Base-by-base conservation (phyloP, 2,329 filamentous ascomycete species). In the Phialemonium atrogriseum region DNA sequence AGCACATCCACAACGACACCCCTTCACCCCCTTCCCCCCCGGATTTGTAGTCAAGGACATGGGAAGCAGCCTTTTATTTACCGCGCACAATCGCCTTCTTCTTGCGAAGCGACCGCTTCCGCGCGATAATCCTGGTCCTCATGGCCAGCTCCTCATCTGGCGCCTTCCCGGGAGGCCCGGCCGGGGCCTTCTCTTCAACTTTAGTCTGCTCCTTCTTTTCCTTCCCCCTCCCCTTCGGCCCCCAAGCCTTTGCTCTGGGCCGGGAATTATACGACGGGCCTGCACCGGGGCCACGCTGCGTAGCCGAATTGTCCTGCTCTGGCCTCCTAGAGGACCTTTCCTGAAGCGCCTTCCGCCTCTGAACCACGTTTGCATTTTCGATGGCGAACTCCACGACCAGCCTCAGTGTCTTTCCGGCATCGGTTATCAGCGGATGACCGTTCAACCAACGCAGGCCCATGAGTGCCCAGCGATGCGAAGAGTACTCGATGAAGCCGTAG, bases 401-500 rank as follows among this genome's bases (percentile, higher is more conserved):
- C 10, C 91, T 73, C 58, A 91, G 88, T 54, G 86, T 89, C 60
- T 82, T 85, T 42, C 91, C 87, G 32, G 72, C 59, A 15, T 65
- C 59, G 41, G 70, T 73, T 47, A 70, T 64, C 12, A 77, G 46
- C 19, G 73, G 62, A 37, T 73, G 80, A 2, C 89, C 88, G 54
- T 98, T 98, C 35, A 98, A 69, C 78, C 86, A 96, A 27, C 91
- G 73, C 40, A 98, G 66, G 15, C 86, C 91, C 85, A 96, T 96
- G 23, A 98, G 69, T 10, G 91, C 91, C 68, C 82, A 89, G 30
- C 91, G 81, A 52, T 98, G 91, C 18, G 84, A 91, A 42, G 79
- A 83, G 59, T 95, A 98, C 61, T 98, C 91, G 44, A 98, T 83
- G 64, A 98, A 98, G 10, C 93, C 91, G 54, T 98, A 98, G 5